Percentiles rank a stretch among this genome's conserved stretches.
These are phyloP conservation scores for Rossbeevera mucosa DNA, from an alignment of 768 basidiomycete species.

Conservation along the genomic window DNA sequence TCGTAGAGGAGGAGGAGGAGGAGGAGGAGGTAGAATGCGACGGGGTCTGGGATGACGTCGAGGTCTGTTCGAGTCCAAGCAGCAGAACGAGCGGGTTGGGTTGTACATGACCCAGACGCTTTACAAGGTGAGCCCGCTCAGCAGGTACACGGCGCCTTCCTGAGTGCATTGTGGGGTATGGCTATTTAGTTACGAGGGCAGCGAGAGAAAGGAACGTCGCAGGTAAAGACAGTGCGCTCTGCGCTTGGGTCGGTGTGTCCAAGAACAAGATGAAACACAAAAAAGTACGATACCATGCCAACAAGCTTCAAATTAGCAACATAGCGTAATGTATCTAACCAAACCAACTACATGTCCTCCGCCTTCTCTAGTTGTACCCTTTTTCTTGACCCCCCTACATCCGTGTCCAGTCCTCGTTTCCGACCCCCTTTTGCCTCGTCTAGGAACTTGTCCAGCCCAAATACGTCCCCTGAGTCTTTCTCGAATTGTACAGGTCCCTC, in stretches of 20 bases:
- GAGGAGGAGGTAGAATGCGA: not conserved
- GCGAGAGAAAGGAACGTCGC: conserved; percentile 16
- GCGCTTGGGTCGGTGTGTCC: not conserved
- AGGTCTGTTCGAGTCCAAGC: not conserved
- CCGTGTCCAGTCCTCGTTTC: conserved; percentile 81
- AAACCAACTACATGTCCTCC: conserved; percentile 37
- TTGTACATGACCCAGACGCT: conserved; percentile 28
- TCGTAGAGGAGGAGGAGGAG: conserved; percentile 6
- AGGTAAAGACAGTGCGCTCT: conserved; percentile 2
- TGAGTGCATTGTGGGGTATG: conserved; percentile 21
- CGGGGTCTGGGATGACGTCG: conserved; percentile 1
- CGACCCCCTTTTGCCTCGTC: conserved; percentile 95
- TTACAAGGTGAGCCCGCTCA: conserved; percentile 33
- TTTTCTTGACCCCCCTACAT: conserved; percentile 65
- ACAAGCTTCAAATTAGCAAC: too few species aligned
- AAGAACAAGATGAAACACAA: conserved; percentile 1
- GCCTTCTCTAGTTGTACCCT: conserved; percentile 66
- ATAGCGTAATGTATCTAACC: too few species aligned
- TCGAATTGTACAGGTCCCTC: conserved; percentile 99
- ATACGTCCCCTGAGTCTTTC: conserved; percentile 95
- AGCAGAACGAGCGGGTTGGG: not conserved
- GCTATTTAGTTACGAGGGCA: not conserved
- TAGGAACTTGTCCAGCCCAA: conserved; percentile 94
- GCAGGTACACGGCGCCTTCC: conserved; percentile 25
- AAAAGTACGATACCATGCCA: conserved; percentile 13